phyloP scores from a whole-genome alignment of 1,139 yeast genomes.

The Yamadazyma diddensiae region DNA sequence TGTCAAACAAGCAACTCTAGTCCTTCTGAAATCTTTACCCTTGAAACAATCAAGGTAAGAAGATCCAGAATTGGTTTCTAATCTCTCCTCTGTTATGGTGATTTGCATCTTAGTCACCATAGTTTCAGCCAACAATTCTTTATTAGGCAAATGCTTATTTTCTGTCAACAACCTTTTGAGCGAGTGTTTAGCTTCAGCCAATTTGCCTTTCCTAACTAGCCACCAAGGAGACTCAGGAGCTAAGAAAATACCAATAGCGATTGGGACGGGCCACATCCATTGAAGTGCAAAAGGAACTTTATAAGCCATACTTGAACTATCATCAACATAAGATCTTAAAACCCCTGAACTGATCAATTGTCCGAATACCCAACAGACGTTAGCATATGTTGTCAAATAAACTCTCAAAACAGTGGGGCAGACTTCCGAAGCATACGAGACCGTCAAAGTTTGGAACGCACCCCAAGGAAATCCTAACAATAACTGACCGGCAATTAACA shows the following conservation, averaged over 20 bases:
- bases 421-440: constrained; percentile 53
- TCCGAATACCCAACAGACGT: constrained; percentile 50
- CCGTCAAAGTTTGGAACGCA: constrained; percentile 46
- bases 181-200: constrained; percentile 33
- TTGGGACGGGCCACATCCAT: constrained; percentile 61
- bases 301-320: constrained; percentile 30
- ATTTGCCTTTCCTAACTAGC: constrained; percentile 33
- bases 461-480: constrained; percentile 56
- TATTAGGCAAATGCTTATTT: constrained; percentile 31
- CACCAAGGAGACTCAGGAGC: constrained; percentile 48
- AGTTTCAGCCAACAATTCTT: constrained; percentile 31
- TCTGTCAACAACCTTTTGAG: constrained; percentile 31
- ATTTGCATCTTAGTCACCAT: constrained; percentile 41
- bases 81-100: constrained; percentile 44
- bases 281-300: constrained; percentile 43
- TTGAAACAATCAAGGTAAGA: constrained; percentile 49
- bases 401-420: constrained; percentile 49
- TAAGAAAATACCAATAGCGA: constrained; percentile 30
- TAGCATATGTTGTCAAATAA: constrained; percentile 46
- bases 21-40: constrained; percentile 52
- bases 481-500: constrained; percentile 44
- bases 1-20: constrained; percentile 47
- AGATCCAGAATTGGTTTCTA: constrained; percentile 24
- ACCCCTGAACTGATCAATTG: constrained; percentile 49
- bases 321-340: constrained; percentile 33